Evolutionary conservation across 1,284 basidiomycete genomes (phyloP), one percentile per base, ranked within the genome.

Genomic region (Afroboletus lepidellus): DNA sequence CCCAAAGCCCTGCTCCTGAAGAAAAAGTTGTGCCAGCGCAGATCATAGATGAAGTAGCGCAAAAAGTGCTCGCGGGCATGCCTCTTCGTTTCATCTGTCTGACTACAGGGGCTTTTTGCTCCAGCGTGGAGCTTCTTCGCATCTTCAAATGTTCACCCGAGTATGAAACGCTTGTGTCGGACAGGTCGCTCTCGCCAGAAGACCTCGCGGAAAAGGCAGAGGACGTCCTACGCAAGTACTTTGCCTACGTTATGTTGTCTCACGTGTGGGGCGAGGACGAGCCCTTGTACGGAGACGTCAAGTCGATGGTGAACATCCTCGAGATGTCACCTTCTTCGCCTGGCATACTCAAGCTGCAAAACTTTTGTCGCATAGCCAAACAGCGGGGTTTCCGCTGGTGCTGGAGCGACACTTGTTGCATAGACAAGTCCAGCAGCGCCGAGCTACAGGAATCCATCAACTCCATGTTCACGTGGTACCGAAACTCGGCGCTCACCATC

Each of bases 401-500:
- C 32, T 64, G 65, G 63, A 61, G 63, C 42, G 62, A 64, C n/a
- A 64, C 63, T 1, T 64, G 63, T 34, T 64, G 65, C 30, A 64
- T 64, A 27, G 65, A 64, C 30, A 65, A 65, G 38, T 33, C 51
- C 3, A 64, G 65, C 38, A 63, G 56, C n/a, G 58, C 61, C 8
- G 61, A 67, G 34, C 41, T 65, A 5, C 63, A 64, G 23, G 54
- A 66, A 32, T 65, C 64, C 30, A 60, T 63, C 47, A 64, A 63
- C 20, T 61, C 63, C 34, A 64, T 65, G 63, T 67, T 64, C 20
- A 51, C 20, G 21, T 67, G 64, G 65, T 67, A 65, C 25, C 54
- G 59, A 25, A 58, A 65, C 30, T 66, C 62, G 1, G 45, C 45
- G 1, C 55, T 63, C 24, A 67, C 63, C 15, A 55, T 64, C 18